Evolutionary conservation across 208 protist genomes (phyloP).

Genomic region (Leishmania martiniquensis): DNA sequence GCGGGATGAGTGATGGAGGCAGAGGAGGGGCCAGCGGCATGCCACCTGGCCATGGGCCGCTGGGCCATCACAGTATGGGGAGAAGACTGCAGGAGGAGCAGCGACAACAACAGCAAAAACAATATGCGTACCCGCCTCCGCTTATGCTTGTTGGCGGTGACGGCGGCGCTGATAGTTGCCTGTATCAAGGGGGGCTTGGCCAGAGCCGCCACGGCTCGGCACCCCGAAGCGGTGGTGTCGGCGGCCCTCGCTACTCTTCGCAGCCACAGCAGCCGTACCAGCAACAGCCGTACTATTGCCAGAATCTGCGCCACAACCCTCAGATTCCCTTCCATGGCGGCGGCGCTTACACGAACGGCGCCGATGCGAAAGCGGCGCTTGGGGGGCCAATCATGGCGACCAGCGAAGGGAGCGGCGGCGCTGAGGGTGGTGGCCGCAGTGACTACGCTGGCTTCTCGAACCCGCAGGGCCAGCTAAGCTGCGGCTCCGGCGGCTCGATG

Average conservation of each 20-base stretch:
- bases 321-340: neutral
- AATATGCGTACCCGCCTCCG: neutral
- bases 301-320: neutral
- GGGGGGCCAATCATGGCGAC: neutral
- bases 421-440: neutral
- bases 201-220: neutral
- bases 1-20: neutral
- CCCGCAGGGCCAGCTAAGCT: neutral
- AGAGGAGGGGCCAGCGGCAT: neutral
- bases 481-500: neutral
- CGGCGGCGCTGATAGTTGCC: neutral
- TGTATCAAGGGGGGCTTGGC: neutral
- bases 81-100: neutral
- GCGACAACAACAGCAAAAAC: neutral
- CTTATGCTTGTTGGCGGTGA: neutral
- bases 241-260: neutral
- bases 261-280: constrained; percentile 4
- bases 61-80: neutral
- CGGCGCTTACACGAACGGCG: neutral
- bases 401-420: neutral
- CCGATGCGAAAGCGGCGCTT: neutral
- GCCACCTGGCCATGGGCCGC: neutral
- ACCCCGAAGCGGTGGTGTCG: neutral
- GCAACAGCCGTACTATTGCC: constrained; percentile 2
- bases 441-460: neutral